These are phyloP conservation scores for Rhodosporidiobolus sp. DNA, from an alignment of 768 basidiomycete genomes.

Conservation along the genomic window DNA sequence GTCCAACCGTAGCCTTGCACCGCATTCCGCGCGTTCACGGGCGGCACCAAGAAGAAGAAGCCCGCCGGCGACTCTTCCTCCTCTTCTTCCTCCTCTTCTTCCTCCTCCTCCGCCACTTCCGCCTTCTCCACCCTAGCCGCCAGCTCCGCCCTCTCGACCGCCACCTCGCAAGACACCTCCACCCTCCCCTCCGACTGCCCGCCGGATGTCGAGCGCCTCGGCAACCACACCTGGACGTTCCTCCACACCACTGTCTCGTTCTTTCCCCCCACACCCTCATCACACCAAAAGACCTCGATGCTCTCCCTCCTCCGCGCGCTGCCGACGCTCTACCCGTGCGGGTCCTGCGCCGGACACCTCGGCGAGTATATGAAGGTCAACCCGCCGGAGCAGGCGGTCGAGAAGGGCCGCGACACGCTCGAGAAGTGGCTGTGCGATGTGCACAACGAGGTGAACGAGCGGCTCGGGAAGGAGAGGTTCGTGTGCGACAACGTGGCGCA, in stretches of 20 bases:
- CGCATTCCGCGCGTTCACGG: conserved; percentile 67
- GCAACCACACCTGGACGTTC: conserved; percentile 94
- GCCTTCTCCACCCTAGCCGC: conserved; percentile 41
- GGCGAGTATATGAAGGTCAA: conserved; percentile 63
- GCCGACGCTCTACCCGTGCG: conserved; percentile 82
- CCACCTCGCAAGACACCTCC: conserved; percentile 26
- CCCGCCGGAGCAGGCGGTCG: conserved; percentile 60
- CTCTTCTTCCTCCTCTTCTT: conserved; percentile 41
- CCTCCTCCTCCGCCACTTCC: conserved; percentile 12
- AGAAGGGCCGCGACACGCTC: conserved; percentile 5
- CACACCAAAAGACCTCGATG: conserved; percentile 78
- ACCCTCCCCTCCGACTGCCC: conserved; percentile 65
- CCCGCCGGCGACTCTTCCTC: conserved; percentile 19
- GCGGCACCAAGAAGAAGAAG: conserved; percentile 49
- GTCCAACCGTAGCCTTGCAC: conserved; percentile 49
- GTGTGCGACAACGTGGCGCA: conserved; percentile 78
- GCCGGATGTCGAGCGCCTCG: conserved; percentile 82
- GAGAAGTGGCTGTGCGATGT: conserved; percentile 75
- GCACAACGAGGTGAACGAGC: conserved; percentile 88
- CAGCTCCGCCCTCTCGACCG: conserved; percentile 16
- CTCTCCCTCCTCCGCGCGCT: conserved; percentile 66
- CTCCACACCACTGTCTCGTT: conserved; percentile 92
- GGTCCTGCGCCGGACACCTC: conserved; percentile 78
- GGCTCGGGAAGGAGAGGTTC: conserved; percentile 77
- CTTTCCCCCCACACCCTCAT: conserved; percentile 78